Base-by-base conservation (phyloP, 306 rosid species). In the Glycine soja region DNA sequence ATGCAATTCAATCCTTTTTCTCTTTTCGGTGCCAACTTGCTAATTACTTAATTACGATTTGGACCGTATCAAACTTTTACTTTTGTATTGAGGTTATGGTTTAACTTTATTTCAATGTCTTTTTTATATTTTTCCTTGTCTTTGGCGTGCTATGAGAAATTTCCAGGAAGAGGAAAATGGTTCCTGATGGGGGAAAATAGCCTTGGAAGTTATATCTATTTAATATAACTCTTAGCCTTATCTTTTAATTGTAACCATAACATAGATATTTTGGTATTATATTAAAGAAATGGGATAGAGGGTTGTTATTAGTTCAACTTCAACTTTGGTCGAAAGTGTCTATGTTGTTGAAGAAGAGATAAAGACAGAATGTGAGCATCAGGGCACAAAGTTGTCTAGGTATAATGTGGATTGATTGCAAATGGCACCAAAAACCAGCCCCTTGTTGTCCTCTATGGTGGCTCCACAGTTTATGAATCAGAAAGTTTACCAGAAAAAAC, bases 401-500 rank as follows among this genome's bases (percentile, higher is more conserved):
- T 78, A 78, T 6, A 67, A 40, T 52, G 81, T 67, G 15, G 18
- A 78, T 34, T 77, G 74, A 66, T 77, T 67, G 75, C 46, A 66
- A 19, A 65, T 65, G 64, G 30, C 66, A 65, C 81, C 74, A 48
- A 47, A 64, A 64, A 61, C n/a, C 3, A 34, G 5, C 10, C 64
- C 47, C 32, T 13, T 30, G 16, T 72, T 24, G 32, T 32, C 34
- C 38, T 38, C 38, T 38, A 69, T 10, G 54, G 11, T 76, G 72
- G 72, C 59, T 48, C 62, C 64, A 64, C 42, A 38, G 11, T 61
- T 36, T 9, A 48, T 24, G 34, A 50, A 48, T 51, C 64, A 32
- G 62, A 48, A 47, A 64, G 50, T 32, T 77, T 56, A 65, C 51
- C 81, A 77, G 81, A 65, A 65, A 74, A 77, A 63, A 64, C 64